A percentile compares a stretch with the other conserved stretches of the same genome.
phyloP scores from a whole-genome alignment of 1,284 basidiomycete species.

The Vanrija pseudolonga region DNA sequence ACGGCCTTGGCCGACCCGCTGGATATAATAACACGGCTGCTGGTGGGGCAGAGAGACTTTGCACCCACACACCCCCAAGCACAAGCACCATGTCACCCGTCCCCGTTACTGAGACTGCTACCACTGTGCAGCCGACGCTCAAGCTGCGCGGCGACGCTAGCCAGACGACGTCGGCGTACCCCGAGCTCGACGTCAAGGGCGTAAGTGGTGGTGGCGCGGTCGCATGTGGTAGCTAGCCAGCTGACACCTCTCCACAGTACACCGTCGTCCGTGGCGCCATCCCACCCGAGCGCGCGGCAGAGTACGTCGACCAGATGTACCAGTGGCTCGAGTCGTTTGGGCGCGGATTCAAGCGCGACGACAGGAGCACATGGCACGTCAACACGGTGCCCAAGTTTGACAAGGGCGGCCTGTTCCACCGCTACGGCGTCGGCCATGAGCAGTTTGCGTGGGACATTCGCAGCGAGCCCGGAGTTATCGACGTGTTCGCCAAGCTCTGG shows the following conservation, averaged over 20 bases:
- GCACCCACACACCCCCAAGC: too few relatives aligned
- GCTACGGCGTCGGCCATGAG: slow-evolving; percentile 44
- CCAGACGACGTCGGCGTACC: slow-evolving; percentile 18
- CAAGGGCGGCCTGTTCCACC: slow-evolving; percentile 39
- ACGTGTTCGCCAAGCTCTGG: slow-evolving; percentile 46
- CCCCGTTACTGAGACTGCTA: not conserved
- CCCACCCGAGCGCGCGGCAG: slow-evolving; percentile 27
- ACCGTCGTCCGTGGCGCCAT: slow-evolving; percentile 43
- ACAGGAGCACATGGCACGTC: slow-evolving; percentile 42
- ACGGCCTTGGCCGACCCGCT: too few relatives aligned
- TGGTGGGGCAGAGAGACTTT: too few relatives aligned
- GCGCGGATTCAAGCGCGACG: slow-evolving; percentile 45
- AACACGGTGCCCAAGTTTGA: slow-evolving; percentile 41
- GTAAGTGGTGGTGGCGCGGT: slow-evolving; percentile 16
- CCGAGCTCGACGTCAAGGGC: slow-evolving; percentile 26
- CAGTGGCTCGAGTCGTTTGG: slow-evolving; percentile 44
- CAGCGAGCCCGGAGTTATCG: slow-evolving; percentile 39
- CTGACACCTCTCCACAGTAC: slow-evolving; percentile 24
- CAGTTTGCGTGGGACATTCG: slow-evolving; percentile 50
- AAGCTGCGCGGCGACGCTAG: slow-evolving; percentile 21
- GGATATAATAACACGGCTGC: too few relatives aligned
- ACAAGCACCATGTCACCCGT: too few relatives aligned
- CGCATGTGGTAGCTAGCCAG: not conserved
- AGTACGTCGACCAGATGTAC: slow-evolving; percentile 41
- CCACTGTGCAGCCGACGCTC: slow-evolving; percentile 11